Evolutionary conservation across 345 rosid genomes (phyloP), one percentile per base, ranked within the genome.

Genomic region (Eucalyptus decipiens): DNA sequence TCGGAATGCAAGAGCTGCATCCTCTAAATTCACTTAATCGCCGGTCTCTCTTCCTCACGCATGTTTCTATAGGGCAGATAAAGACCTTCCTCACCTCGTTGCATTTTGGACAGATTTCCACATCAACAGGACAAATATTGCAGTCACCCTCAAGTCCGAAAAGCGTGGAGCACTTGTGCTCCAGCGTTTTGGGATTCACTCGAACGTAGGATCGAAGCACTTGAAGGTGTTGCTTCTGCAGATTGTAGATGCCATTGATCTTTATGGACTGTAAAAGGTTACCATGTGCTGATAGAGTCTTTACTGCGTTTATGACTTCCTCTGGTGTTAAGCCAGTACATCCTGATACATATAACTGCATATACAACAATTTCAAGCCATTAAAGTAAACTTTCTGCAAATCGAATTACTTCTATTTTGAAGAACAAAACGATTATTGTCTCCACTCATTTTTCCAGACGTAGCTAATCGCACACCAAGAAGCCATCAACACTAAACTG

Each of bases 51-150:
- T 87, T 65, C 87, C 83, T 5, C 30, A 2, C 43, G 92, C 98
- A 96, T 7, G 90, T 86, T 83, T 76, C 90, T 89, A 91, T 92
- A 1, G 98, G 89, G 90, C 99, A 97, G 88, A 87, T 87, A 15
- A 94, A 93, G 69, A 96, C 94, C 91, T 93, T 89, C 88, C 90
- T 93, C 48, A 97, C 95, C 90, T 94, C 90, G 30, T 91, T 86
- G 91, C 99, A 97, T 86, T 86, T 93, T 5, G 96, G 96, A 89
- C 99, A 97, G 34, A 94, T 69, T 48, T 94, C 96, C 18, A 97
- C 94, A 9, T 97, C 99, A 7, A 95, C 89, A 2, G 87, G 80
- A 18, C 65, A 86, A 17, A 9, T 50, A 54, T 42, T 50, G 32
- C 52, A 24, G 86, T 86, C 69, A 1, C 40, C 52, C 85, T 32